phyloP scores from a whole-genome alignment of 192 early-diverging fungal genomes.

The Coemansia sp. region DNA sequence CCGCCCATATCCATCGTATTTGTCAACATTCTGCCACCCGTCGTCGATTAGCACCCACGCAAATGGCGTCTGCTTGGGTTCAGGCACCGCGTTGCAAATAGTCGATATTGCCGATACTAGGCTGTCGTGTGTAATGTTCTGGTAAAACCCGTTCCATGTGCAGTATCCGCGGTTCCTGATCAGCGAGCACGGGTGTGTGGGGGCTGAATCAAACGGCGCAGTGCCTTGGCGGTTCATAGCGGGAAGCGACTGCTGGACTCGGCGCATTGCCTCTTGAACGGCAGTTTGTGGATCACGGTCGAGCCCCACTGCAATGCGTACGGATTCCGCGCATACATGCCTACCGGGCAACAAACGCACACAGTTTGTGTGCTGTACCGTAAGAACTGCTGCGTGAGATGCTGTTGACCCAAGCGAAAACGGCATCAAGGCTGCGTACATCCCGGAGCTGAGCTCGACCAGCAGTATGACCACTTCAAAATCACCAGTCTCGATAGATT shows the following conservation, averaged over 20 bases:
- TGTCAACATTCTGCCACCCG: constrained; percentile 50
- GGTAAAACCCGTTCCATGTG: constrained; percentile 48
- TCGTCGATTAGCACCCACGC: constrained; percentile 55
- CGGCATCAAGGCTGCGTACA: constrained; percentile 29
- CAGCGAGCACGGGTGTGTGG: constrained; percentile 1
- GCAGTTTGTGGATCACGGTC: constrained; percentile 19
- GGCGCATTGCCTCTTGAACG: constrained; percentile 14
- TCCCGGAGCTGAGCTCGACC: constrained; percentile 11
- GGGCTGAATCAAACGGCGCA: neutral
- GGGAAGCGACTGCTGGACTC: constrained; percentile 14
- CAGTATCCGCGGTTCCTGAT: constrained; percentile 27
- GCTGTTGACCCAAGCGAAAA: constrained; percentile 2
- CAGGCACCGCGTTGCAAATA: neutral
- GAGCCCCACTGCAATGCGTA: constrained; percentile 27
- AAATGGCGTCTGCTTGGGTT: constrained; percentile 8
- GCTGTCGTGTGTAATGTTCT: constrained; percentile 14
- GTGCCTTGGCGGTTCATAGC: neutral
- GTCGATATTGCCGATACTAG: constrained; percentile 10
- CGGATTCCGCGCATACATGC: neutral
- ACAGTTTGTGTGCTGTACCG: neutral
- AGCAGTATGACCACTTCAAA: constrained; percentile 20
- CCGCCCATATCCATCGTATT: constrained; percentile 14
- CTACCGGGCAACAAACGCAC: neutral
- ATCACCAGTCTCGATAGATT: neutral
- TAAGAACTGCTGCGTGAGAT: constrained; percentile 4